Percentiles rank a stretch among this genome's conserved stretches.
phyloP scores from a whole-genome alignment of 2,329 filamentous ascomycete species.

The Verticillium albo-atrum region DNA sequence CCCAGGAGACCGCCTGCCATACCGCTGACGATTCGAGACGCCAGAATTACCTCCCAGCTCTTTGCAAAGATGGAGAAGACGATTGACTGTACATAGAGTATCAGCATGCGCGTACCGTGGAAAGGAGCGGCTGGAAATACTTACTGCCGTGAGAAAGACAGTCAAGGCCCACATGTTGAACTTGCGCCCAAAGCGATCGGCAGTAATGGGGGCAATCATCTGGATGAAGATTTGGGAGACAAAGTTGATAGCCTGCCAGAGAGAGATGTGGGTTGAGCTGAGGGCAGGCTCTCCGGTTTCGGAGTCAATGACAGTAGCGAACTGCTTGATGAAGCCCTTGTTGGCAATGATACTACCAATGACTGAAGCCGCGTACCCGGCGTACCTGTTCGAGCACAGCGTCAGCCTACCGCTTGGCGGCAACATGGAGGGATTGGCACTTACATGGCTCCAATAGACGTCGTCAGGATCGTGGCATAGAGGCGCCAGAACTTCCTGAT shows the following conservation, averaged over 20 bases:
- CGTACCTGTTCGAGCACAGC: neutral
- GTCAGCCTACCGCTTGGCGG: neutral
- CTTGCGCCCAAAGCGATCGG: conserved; percentile 3
- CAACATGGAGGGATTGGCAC: neutral
- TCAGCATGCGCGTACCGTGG: neutral
- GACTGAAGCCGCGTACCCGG: conserved; percentile 1
- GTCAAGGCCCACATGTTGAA: conserved; percentile 5
- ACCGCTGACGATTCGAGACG: neutral
- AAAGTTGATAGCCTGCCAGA: conserved; percentile 3
- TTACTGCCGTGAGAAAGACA: neutral
- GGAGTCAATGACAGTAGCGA: conserved; percentile 1
- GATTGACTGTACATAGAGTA: neutral
- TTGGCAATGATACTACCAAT: conserved; percentile 4
- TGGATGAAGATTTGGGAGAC: conserved; percentile 3
- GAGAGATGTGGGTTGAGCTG: neutral
- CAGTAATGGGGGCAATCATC: conserved; percentile 1
- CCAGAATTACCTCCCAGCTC: conserved; percentile 4
- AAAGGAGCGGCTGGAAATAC: neutral
- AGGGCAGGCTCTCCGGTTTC: conserved; percentile 1
- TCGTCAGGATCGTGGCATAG: neutral
- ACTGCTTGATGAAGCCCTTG: conserved; percentile 4
- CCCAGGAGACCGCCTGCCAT: conserved; percentile 1
- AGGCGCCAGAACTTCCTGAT: conserved; percentile 6
- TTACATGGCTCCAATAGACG: neutral
- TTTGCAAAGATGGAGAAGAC: neutral